phyloP scores from a whole-genome alignment of 2,329 filamentous ascomycete species.

The Blumeriella jaapii region DNA sequence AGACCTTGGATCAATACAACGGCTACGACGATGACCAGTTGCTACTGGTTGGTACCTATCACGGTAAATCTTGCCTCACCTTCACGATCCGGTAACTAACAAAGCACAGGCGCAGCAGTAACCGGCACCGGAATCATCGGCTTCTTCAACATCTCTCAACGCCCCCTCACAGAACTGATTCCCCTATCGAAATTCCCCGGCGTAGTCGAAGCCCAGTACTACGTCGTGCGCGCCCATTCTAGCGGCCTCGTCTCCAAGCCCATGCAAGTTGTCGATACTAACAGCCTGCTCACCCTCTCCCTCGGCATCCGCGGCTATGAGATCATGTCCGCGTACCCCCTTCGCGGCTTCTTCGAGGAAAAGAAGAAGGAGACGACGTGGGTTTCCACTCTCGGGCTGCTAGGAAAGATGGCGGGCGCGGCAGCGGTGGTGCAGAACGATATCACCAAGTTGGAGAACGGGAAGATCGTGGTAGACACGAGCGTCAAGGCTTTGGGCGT shows the following conservation, averaged over 20 bases:
- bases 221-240: constrained; percentile 63
- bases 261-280: constrained; percentile 32
- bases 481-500: constrained; percentile 70
- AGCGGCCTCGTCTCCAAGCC: constrained; percentile 50
- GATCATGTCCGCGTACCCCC: constrained; percentile 64
- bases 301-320: constrained; percentile 63
- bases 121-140: constrained; percentile 70
- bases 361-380: constrained; percentile 31
- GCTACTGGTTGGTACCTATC: constrained; percentile 69
- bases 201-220: constrained; percentile 43
- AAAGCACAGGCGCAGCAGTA: constrained; percentile 33
- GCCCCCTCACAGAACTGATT: constrained; percentile 55
- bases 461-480: constrained; percentile 52
- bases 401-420: constrained; percentile 83
- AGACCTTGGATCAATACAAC: constrained; percentile 61
- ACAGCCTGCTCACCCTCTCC: constrained; percentile 47
- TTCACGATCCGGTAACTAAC: constrained; percentile 5
- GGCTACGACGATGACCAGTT: constrained; percentile 62
- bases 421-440: constrained; percentile 61
- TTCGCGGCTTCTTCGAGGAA: constrained; percentile 41
- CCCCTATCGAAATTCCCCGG: constrained; percentile 64
- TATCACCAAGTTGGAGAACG: constrained; percentile 45
- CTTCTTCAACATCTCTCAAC: constrained; percentile 67
- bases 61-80: constrained; percentile 37
- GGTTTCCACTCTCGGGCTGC: constrained; percentile 62